phyloP scores from a whole-genome alignment of 768 basidiomycete genomes.

The Cystofilobasidium ferigula region DNA sequence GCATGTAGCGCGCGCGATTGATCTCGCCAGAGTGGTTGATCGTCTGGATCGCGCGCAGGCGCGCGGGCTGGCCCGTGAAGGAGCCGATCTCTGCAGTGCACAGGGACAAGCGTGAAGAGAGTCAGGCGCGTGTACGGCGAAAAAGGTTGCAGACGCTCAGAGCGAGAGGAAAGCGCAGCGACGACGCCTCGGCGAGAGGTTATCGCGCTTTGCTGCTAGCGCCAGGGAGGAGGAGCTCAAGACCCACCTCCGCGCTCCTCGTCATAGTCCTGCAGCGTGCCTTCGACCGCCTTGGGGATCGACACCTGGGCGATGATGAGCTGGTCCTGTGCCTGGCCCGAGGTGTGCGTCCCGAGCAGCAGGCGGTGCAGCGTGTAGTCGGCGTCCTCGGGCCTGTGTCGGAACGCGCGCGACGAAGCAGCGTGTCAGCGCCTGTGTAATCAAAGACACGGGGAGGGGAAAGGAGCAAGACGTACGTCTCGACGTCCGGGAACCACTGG shows the following conservation, averaged over 20 bases:
- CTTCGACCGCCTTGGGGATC: slow-evolving; percentile 63
- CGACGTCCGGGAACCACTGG: slow-evolving; percentile 98
- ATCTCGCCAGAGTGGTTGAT: slow-evolving; percentile 95
- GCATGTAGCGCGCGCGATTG: slow-evolving; percentile 97
- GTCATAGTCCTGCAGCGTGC: slow-evolving; percentile 72
- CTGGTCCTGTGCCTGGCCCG: slow-evolving; percentile 83
- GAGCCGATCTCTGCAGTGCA: slow-evolving; percentile 65
- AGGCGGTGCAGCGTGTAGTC: slow-evolving; percentile 91
- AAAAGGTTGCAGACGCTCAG: neutral
- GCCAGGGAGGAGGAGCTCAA: neutral
- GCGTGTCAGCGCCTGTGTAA: too few species aligned
- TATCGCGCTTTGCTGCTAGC: neutral
- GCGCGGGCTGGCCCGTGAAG: slow-evolving; percentile 56
- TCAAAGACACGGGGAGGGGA: too few species aligned
- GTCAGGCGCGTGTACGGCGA: too few species aligned
- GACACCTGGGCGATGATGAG: slow-evolving; percentile 91
- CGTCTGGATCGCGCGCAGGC: slow-evolving; percentile 78
- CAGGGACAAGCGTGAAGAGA: neutral
- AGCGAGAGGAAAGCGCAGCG: neutral
- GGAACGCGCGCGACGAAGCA: too few species aligned
- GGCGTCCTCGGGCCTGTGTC: slow-evolving; percentile 56
- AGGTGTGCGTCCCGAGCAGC: slow-evolving; percentile 94
- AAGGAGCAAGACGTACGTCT: slow-evolving; percentile 53
- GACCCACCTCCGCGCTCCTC: slow-evolving; percentile 63
- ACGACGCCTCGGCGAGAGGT: neutral